phyloP scores from a whole-genome alignment of 2,329 filamentous ascomycete species.

The Colletotrichum viniferum region DNA sequence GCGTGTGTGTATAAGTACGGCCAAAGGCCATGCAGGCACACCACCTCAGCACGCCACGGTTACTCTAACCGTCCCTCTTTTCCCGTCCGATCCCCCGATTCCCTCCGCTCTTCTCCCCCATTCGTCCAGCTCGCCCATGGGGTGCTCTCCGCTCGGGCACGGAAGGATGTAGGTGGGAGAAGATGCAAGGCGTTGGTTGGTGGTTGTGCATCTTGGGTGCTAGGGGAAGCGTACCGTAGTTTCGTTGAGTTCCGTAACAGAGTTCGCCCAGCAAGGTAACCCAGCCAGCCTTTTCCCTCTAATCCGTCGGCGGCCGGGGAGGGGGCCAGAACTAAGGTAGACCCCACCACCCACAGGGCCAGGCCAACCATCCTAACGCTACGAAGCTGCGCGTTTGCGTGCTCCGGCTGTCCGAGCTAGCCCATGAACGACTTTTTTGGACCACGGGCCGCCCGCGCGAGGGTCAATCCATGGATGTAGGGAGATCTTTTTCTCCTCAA shows the following conservation, averaged over 20 bases:
- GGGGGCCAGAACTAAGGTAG: background rate
- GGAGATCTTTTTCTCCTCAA: background rate
- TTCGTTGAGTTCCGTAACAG: background rate
- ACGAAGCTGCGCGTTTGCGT: background rate
- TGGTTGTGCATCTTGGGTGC: background rate
- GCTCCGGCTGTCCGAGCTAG: background rate
- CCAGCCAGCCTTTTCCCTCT: background rate
- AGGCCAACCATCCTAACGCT: background rate
- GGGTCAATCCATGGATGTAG: background rate
- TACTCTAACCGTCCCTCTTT: background rate
- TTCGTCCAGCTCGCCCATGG: background rate
- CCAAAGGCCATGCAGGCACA: background rate
- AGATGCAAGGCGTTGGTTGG: background rate
- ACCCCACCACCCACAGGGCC: background rate
- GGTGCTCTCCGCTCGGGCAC: background rate
- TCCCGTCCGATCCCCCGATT: slow-evolving; percentile 12
- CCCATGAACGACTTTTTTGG: background rate
- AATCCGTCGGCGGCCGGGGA: background rate
- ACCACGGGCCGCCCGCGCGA: background rate
- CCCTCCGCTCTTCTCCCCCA: slow-evolving; percentile 7
- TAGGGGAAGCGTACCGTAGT: background rate
- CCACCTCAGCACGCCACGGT: background rate
- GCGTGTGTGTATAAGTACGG: background rate
- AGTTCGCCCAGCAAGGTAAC: background rate
- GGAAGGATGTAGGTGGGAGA: background rate